A percentile compares a stretch with the other conserved stretches of the same genome.
phyloP scores from a whole-genome alignment of 2,329 filamentous ascomycete species.

The Massarina eburnea region DNA sequence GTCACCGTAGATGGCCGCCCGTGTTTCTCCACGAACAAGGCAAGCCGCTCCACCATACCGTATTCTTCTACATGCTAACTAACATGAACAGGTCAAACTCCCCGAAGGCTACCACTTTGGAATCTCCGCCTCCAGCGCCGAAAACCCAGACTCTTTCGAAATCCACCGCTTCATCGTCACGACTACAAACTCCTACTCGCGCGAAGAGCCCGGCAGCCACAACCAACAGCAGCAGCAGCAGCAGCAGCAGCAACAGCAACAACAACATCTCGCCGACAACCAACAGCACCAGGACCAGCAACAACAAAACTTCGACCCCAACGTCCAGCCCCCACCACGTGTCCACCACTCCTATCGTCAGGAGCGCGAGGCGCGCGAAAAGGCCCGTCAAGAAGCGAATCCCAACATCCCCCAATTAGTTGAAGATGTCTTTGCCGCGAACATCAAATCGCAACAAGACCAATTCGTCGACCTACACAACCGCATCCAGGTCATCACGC shows the following conservation, averaged over 20 bases:
- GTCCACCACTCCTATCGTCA: slow-evolving; percentile 7
- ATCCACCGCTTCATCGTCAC: slow-evolving; percentile 82
- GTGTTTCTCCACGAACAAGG: slow-evolving; percentile 80
- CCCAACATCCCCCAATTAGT: slow-evolving; percentile 41
- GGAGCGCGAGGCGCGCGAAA: slow-evolving; percentile 30
- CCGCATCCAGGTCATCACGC: slow-evolving; percentile 73
- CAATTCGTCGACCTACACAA: slow-evolving; percentile 87
- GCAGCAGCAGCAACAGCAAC: slow-evolving; percentile 33
- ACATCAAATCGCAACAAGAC: slow-evolving; percentile 48
- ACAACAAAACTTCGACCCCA: slow-evolving; percentile 29
- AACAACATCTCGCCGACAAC: slow-evolving; percentile 16
- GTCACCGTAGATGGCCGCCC: slow-evolving; percentile 77
- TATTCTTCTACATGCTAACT: slow-evolving; percentile 5
- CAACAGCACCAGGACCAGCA: slow-evolving; percentile 25
- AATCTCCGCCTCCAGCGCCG: slow-evolving; percentile 82
- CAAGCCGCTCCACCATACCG: slow-evolving; percentile 20
- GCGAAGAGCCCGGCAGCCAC: slow-evolving; percentile 35
- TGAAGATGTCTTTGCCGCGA: slow-evolving; percentile 47
- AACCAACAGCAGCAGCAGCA: slow-evolving; percentile 27
- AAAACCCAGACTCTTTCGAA: slow-evolving; percentile 93
- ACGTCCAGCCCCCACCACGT: slow-evolving; percentile 20
- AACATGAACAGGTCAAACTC: slow-evolving; percentile 61
- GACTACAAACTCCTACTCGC: slow-evolving; percentile 45
- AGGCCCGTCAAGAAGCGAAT: slow-evolving; percentile 19
- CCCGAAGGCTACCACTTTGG: slow-evolving; percentile 83